Percentiles rank a stretch among this genome's conserved stretches.
These are phyloP conservation scores for Reutealis trisperma DNA, from an alignment of 345 rosid species.

Conservation along the genomic window DNA sequence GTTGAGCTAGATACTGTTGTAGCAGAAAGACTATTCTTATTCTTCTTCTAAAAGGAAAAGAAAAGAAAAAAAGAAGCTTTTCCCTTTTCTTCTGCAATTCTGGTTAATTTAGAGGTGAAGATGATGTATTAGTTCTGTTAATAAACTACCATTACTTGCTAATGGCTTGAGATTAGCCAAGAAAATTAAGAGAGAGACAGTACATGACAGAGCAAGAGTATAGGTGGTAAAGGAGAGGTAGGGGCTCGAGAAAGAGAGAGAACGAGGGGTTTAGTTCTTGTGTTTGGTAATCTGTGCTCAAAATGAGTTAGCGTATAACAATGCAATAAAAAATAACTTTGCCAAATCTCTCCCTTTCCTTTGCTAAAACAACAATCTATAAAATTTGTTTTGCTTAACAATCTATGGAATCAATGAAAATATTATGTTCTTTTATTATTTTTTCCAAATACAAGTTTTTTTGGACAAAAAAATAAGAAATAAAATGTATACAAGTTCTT, in stretches of 20 bases:
- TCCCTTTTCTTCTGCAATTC: background rate
- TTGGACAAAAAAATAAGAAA: no score
- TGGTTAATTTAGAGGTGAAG: background rate
- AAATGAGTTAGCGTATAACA: constrained; percentile 5
- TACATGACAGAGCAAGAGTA: constrained; percentile 18
- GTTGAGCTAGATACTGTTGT: background rate
- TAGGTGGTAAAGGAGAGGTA: constrained; percentile 11
- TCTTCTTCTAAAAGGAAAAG: background rate
- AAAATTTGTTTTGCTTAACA: no score
- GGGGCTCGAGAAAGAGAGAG: constrained; percentile 61
- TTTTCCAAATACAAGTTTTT: no score
- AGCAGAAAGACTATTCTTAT: background rate
- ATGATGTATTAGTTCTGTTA: background rate
- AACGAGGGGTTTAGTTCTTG: background rate
- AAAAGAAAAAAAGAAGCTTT: background rate
- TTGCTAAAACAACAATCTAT: no score
- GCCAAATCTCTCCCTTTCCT: no score
- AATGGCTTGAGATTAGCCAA: background rate
- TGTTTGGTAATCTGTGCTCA: constrained; percentile 19
- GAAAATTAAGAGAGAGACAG: constrained; percentile 3
- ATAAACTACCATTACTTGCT: background rate
- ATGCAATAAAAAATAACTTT: background rate
- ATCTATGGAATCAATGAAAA: no score
- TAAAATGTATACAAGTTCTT: no score
- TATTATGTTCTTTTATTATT: no score